Evolutionary conservation across 1,284 basidiomycete species (phyloP).

Genomic region (Mrakiaceae sp.): DNA sequence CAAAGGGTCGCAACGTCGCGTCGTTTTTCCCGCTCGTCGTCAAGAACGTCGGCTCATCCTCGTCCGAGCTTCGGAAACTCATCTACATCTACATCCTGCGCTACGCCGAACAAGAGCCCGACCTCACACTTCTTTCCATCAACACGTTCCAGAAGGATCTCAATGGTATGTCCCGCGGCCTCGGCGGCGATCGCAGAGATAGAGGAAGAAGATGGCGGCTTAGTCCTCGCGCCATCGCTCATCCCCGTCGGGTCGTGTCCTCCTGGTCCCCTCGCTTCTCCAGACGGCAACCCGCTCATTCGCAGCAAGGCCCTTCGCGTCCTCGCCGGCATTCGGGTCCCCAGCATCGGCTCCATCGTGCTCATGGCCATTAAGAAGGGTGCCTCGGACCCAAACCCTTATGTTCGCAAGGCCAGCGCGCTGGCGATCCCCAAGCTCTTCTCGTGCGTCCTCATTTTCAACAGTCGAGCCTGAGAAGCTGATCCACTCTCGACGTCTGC

Average conservation of each 20-base stretch:
- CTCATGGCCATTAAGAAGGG: conserved; percentile 84
- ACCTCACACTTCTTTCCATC: conserved; percentile 89
- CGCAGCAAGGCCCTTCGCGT: conserved; percentile 91
- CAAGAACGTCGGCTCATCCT: conserved; percentile 80
- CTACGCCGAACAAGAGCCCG: conserved; percentile 84
- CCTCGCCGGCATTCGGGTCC: conserved; percentile 78
- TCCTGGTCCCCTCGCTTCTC: neutral
- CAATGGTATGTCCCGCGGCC: conserved; percentile 42
- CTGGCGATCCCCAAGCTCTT: conserved; percentile 78
- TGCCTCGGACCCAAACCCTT: conserved; percentile 78
- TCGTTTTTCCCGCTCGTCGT: conserved; percentile 89
- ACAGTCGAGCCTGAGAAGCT: neutral
- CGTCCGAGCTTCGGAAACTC: conserved; percentile 89
- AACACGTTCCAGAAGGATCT: conserved; percentile 99
- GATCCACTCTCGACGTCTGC: neutral
- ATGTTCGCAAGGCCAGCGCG: conserved; percentile 84
- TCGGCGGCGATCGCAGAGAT: conserved; percentile 13
- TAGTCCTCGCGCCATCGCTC: neutral
- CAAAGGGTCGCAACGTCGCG: conserved; percentile 81
- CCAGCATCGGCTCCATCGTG: conserved; percentile 75
- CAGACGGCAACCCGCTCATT: conserved; percentile 79
- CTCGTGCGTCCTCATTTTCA: conserved; percentile 44
- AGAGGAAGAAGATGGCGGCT: neutral
- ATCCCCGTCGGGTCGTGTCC: neutral
- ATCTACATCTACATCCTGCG: conserved; percentile 95